Evolutionary conservation across 2,329 filamentous ascomycete genomes (phyloP), one percentile per base, ranked within the genome.

Genomic region (Trichophyton verrucosum): DNA sequence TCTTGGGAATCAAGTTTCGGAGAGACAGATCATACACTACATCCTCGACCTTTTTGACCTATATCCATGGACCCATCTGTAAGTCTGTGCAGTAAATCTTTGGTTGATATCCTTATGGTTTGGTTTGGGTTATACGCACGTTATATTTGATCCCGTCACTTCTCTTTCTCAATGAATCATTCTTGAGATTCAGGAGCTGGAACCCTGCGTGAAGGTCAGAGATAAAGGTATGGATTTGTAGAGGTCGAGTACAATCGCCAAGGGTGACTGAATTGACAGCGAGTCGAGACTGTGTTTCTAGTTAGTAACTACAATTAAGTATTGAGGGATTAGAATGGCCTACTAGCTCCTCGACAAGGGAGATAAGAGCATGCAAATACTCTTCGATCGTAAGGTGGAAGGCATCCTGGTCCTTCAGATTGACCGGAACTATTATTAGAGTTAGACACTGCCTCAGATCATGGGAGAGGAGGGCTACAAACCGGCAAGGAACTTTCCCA

Each of bases 351-450:
- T 96, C 91, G 44, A 94, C 88, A 62, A 97, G 83, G 63, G 86
- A 84, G 62, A 94, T 92, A 62, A 97, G 80, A 13, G 90, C 86
- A 62, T 95, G 86, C 24, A 99, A 85, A 74, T 99, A 99, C 76
- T 99, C 94, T 75, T 99, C 94, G 68, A 97, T 92, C 49, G 91
- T 95, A 68, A 99, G 80, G 73, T 99, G 94, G 81, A 99, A 99
- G 58, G 85, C 83, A 72, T 97, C 92, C 64, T 82, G 80, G 69
- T 92, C 87, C 74, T 95, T 95, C 69, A 96, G 81, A 72, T 96
- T 96, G 64, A 94, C 87, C 11, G 91, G 91, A 9, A 96, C 91
- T 91, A 65, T 38, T 55, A 60, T 17, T 67, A 40, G 30, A 11
- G 47, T 44, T n/a, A 17, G n/a, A 33, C 33, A 2, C 42, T 49